Evolutionary conservation across 2,329 filamentous ascomycete genomes (phyloP).

Genomic region (Alternaria consortialis): DNA sequence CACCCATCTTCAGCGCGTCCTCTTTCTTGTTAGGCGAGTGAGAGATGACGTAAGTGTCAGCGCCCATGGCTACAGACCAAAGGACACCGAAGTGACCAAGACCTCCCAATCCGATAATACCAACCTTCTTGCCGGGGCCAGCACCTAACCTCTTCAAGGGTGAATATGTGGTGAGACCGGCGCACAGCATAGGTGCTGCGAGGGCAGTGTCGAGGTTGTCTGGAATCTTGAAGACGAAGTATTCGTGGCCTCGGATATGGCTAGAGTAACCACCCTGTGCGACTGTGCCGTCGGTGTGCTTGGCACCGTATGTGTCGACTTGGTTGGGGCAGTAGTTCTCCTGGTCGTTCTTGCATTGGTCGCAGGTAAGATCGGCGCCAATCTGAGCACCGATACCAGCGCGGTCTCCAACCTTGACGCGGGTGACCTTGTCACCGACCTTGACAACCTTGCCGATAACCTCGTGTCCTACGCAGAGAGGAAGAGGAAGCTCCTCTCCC

Average conservation of each 20-base stretch:
- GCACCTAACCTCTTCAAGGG: constrained; percentile 79
- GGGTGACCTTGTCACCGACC: constrained; percentile 61
- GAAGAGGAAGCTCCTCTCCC: constrained; percentile 68
- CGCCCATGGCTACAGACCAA: constrained; percentile 63
- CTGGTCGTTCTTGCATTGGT: constrained; percentile 61
- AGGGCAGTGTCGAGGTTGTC: constrained; percentile 68
- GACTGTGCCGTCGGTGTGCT: constrained; percentile 67
- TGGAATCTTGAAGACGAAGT: constrained; percentile 79
- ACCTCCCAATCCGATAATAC: constrained; percentile 71
- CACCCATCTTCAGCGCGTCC: constrained; percentile 67
- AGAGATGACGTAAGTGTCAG: constrained; percentile 69
- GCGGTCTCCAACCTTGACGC: constrained; percentile 57
- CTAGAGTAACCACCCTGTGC: constrained; percentile 73
- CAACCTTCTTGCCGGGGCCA: constrained; percentile 81
- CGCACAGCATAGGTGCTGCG: constrained; percentile 84
- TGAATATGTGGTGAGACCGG: constrained; percentile 81
- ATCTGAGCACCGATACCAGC: constrained; percentile 62
- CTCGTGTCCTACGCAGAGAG: constrained; percentile 74
- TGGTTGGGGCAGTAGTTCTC: constrained; percentile 63
- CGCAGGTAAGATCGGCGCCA: constrained; percentile 59
- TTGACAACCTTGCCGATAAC: constrained; percentile 60
- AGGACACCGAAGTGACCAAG: constrained; percentile 62
- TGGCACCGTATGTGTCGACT: constrained; percentile 61
- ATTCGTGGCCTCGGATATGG: constrained; percentile 78
- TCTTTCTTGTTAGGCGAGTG: constrained; percentile 68